phyloP scores from a whole-genome alignment of 169 alveolate genomes.

The Babesia bovis region DNA sequence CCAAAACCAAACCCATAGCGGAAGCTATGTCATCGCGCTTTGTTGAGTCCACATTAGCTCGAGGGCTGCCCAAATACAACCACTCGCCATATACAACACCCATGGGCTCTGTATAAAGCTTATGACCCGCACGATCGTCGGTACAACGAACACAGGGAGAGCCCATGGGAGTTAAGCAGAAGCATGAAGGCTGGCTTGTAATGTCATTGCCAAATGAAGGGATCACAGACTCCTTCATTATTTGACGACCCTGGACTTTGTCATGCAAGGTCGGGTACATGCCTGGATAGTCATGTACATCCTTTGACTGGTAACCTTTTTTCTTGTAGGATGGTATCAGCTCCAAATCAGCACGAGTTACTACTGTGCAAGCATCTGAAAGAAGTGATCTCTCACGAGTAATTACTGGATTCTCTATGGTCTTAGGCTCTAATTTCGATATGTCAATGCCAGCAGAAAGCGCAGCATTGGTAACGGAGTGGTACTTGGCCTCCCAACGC shows the following conservation, averaged over 20 bases:
- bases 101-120: neutral
- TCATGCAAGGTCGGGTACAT: neutral
- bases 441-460: slow-evolving; percentile 1
- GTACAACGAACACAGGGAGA: slow-evolving; percentile 3
- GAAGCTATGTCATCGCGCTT: neutral
- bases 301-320: neutral
- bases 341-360: slow-evolving; percentile 6
- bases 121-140: neutral
- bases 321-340: neutral
- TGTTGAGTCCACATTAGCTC: no score
- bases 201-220: neutral
- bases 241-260: neutral
- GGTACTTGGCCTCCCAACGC: slow-evolving; percentile 61
- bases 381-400: slow-evolving; percentile 1
- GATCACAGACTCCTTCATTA: neutral
- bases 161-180: neutral
- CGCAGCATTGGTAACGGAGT: neutral
- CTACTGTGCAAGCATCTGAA: slow-evolving; percentile 38
- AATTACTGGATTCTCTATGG: neutral
- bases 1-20: slow-evolving; percentile 17
- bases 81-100: neutral
- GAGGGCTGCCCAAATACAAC: slow-evolving; percentile 9
- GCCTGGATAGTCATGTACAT: neutral
- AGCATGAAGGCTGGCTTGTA: neutral
- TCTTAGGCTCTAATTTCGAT: neutral